A percentile compares a stretch with the other conserved stretches of the same genome.
Conservation (phyloP, 2,329 filamentous ascomycete species). For the Hymenoscyphus fructigenus region DNA sequence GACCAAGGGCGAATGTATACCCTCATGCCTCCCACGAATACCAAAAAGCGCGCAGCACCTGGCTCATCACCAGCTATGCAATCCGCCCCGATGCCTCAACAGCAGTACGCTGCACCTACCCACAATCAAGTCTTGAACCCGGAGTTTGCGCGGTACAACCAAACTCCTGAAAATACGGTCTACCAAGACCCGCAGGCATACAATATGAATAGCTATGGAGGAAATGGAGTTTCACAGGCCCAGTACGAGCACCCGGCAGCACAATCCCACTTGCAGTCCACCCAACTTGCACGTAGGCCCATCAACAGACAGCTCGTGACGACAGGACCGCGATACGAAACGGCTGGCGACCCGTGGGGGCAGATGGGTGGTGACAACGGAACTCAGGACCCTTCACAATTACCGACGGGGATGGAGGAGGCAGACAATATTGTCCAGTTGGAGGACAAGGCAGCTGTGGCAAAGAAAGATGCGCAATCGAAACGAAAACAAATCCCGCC, state of each 20-base stretch:
- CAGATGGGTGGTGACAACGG: constrained; percentile 41
- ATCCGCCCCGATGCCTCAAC: constrained; percentile 48
- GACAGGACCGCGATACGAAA: constrained; percentile 34
- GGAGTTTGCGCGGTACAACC: constrained; percentile 55
- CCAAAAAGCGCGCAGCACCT: constrained; percentile 72
- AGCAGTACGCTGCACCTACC: constrained; percentile 45
- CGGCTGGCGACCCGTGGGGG: constrained; percentile 40
- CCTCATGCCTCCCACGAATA: constrained; percentile 44
- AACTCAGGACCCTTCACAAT: constrained; percentile 32
- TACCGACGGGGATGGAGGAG: constrained; percentile 47
- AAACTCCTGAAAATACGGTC: constrained; percentile 37
- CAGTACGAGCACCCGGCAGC: constrained; percentile 30
- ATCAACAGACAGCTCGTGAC: constrained; percentile 35
- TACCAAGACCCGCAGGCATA: constrained; percentile 36
- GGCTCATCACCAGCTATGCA: constrained; percentile 58
- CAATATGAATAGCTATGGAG: constrained; percentile 30
- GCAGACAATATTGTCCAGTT: constrained; percentile 75
- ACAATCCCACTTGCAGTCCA: constrained; percentile 18
- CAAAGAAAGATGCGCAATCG: constrained; percentile 82
- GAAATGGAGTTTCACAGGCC: constrained; percentile 25
- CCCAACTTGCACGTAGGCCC: constrained; percentile 37
- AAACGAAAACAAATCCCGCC: constrained; percentile 96
- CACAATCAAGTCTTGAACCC: constrained; percentile 46
- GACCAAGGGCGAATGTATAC: constrained; percentile 21
- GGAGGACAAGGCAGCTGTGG: constrained; percentile 74